A percentile compares a stretch with the other conserved stretches of the same genome.
phyloP scores from a whole-genome alignment of 768 basidiomycete species.

The Asterophora lycoperdoides region DNA sequence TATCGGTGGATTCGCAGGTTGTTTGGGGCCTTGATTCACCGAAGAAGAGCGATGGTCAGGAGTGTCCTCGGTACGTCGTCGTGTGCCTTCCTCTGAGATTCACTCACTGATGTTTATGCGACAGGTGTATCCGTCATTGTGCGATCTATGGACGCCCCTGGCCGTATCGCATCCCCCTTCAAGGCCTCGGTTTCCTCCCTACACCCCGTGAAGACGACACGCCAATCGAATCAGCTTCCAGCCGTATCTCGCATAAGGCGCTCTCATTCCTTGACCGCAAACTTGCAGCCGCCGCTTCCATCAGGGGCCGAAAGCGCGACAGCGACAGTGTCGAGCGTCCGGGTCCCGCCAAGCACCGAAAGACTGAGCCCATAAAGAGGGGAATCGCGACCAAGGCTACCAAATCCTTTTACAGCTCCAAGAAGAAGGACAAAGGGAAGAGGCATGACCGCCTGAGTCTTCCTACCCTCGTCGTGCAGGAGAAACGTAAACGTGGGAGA shows the following conservation, averaged over 20 bases:
- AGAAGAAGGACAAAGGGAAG: conserved; percentile 5
- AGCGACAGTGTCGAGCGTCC: conserved; percentile 31
- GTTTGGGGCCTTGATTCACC: conserved; percentile 65
- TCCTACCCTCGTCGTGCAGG: conserved; percentile 8
- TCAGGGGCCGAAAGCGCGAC: conserved; percentile 27
- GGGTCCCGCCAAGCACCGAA: conserved; percentile 43
- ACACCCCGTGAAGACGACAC: conserved; percentile 51
- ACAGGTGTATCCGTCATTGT: conserved; percentile 73
- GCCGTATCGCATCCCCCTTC: conserved; percentile 59
- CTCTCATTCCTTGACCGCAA: conserved; percentile 53
- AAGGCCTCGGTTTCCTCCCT: conserved; percentile 39
- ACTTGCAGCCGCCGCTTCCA: conserved; percentile 38
- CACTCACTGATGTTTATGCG: not conserved
- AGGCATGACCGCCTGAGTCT: conserved; percentile 12
- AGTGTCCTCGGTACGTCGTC: conserved; percentile 67
- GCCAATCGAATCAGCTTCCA: conserved; percentile 42
- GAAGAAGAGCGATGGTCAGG: conserved; percentile 58
- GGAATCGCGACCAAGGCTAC: conserved; percentile 23
- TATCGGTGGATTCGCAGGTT: conserved; percentile 68
- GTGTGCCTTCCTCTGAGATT: conserved; percentile 5
- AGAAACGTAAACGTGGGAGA: conserved; percentile 40
- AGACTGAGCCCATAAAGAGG: conserved; percentile 34
- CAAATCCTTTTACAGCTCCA: conserved; percentile 3
- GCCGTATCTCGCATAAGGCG: conserved; percentile 48
- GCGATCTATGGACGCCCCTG: conserved; percentile 72